Percentiles rank a stretch among this genome's conserved stretches.
phyloP scores from a whole-genome alignment of 1,139 yeast species.

The Pichia sp. region DNA sequence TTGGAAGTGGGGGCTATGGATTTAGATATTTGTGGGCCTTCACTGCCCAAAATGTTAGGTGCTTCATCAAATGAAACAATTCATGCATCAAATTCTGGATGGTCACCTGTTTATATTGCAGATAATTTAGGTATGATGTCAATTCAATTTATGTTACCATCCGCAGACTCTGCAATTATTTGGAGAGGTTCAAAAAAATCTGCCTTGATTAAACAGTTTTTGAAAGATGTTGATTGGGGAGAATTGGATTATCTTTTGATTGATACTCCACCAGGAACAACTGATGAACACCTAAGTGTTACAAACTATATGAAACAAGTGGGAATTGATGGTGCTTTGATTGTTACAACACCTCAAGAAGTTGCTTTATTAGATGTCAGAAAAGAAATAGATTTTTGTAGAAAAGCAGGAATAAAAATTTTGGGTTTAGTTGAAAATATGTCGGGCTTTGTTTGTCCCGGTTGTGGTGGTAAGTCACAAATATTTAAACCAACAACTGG shows the following conservation, averaged over 20 bases:
- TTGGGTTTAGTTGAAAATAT: constrained; percentile 93
- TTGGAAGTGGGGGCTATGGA: constrained; percentile 95
- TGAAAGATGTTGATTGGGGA: constrained; percentile 97
- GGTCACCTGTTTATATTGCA: constrained; percentile 95
- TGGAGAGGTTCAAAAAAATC: constrained; percentile 98
- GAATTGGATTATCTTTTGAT: constrained; percentile 81
- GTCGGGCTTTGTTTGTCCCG: constrained; percentile 98
- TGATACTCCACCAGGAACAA: constrained; percentile 98
- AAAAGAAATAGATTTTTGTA: constrained; percentile 91
- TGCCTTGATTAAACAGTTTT: constrained; percentile 85
- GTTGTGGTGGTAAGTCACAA: constrained; percentile 81
- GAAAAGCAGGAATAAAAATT: constrained; percentile 78
- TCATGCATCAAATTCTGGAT: constrained; percentile 86
- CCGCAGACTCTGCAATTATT: constrained; percentile 86
- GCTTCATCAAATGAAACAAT: constrained; percentile 71
- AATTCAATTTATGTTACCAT: constrained; percentile 92
- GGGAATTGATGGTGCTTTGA: constrained; percentile 91
- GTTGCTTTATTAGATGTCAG: constrained; percentile 92
- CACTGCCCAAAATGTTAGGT: constrained; percentile 91
- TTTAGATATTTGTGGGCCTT: constrained; percentile 95
- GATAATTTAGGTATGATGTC: constrained; percentile 95
- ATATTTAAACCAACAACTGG: constrained; percentile 96
- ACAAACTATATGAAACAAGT: constrained; percentile 82
- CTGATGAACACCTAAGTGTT: constrained; percentile 92
- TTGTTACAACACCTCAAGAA: constrained; percentile 97